phyloP scores from a whole-genome alignment of 176 grass and related monocot genomes.

The Microstegium vimineum region DNA sequence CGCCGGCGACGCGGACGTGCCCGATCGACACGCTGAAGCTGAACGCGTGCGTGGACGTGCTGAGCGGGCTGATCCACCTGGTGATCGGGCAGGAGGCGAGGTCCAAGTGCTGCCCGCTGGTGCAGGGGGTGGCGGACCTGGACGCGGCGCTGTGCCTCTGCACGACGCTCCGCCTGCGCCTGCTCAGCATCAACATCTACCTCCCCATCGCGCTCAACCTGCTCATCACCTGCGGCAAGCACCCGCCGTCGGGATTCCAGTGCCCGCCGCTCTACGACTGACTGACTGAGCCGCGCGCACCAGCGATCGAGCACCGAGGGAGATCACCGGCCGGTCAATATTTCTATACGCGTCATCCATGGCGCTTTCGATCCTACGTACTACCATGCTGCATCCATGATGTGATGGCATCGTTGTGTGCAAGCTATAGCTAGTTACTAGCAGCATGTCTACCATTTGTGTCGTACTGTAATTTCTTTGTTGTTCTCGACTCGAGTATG shows the following conservation, averaged over 20 bases:
- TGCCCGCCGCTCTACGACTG: constrained; percentile 48
- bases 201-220: constrained; percentile 70
- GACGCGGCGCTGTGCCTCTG: constrained; percentile 88
- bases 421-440: background rate
- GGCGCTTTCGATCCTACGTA: background rate
- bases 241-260: constrained; percentile 52
- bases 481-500: background rate
- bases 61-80: constrained; percentile 64
- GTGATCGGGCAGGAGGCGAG: constrained; percentile 57
- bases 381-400: background rate
- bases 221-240: constrained; percentile 71
- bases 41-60: constrained; percentile 78
- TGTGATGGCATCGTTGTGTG: background rate
- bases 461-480: background rate
- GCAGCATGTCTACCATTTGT: background rate
- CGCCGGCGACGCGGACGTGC: constrained; percentile 27
- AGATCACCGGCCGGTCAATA: background rate
- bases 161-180: constrained; percentile 53
- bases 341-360: background rate
- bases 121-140: constrained; percentile 69
- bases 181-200: constrained; percentile 66
- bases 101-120: constrained; percentile 57
- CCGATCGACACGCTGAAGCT: constrained; percentile 72
- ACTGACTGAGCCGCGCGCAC: no score
- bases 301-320: background rate